phyloP scores from a whole-genome alignment of 805 yeast species.

The Alloascoidea hylecoeti region DNA sequence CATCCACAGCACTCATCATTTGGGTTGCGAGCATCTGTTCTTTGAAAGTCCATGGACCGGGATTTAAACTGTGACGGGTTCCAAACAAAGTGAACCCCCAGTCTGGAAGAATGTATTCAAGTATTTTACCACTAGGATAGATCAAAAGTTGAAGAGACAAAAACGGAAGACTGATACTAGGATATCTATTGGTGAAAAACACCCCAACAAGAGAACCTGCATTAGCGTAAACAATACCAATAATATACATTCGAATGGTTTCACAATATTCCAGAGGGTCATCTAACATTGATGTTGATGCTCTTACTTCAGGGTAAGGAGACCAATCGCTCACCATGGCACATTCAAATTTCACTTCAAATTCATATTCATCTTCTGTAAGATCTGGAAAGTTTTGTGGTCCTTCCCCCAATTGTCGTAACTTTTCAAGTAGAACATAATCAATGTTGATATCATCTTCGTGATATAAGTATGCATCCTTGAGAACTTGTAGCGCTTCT shows the following conservation, averaged over 20 bases:
- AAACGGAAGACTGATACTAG: slow-evolving; percentile 33
- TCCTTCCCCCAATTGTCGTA: slow-evolving; percentile 2
- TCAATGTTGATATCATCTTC: slow-evolving; percentile 4
- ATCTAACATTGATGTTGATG: slow-evolving; percentile 38
- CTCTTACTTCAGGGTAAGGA: slow-evolving; percentile 47
- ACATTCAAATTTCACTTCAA: slow-evolving; percentile 26
- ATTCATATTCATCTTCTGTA: slow-evolving; percentile 5
- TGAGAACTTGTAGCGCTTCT: slow-evolving; percentile 1
- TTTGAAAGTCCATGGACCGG: slow-evolving; percentile 51
- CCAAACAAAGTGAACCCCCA: slow-evolving; percentile 26
- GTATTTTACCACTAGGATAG: slow-evolving; percentile 40
- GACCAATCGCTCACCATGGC: slow-evolving; percentile 26
- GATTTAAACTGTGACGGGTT: slow-evolving; percentile 29
- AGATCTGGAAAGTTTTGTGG: background rate
- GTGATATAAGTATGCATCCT: slow-evolving; percentile 2
- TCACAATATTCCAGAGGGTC: slow-evolving; percentile 31
- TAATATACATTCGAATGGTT: slow-evolving; percentile 37
- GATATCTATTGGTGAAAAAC: slow-evolving; percentile 43
- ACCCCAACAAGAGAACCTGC: slow-evolving; percentile 44
- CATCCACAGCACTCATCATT: slow-evolving; percentile 19
- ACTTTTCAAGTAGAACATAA: slow-evolving; percentile 3
- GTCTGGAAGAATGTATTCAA: slow-evolving; percentile 29
- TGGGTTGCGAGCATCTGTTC: slow-evolving; percentile 54
- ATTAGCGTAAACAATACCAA: slow-evolving; percentile 36
- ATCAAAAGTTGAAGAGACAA: slow-evolving; percentile 45